Evolutionary conservation across 2,329 filamentous ascomycete genomes (phyloP), one percentile per base, ranked within the genome.

Genomic region (Alternaria burnsii): DNA sequence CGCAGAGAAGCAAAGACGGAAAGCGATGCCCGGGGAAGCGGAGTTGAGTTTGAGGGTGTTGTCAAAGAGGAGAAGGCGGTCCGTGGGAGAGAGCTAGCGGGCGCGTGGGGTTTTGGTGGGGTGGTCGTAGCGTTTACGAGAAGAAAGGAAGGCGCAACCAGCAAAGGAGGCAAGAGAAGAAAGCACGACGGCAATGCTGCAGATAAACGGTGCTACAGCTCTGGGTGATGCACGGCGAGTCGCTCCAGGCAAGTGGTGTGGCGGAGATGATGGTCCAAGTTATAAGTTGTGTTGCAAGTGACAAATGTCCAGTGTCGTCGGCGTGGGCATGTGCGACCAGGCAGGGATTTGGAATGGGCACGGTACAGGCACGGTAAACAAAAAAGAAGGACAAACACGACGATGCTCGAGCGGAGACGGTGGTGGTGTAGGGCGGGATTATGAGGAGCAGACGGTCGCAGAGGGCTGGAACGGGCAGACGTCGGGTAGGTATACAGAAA

Each of bases 341-440:
- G 55, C 47, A 46, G 32, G 12, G 28, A 14, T 22, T 26, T 26
- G 24, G 24, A 26, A 26, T 26, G 24, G 24, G 24, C 24, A 26
- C 24, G 24, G 24, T 26, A 26, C 36, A 48, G 14, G 59, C 34
- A 38, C 24, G 52, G 53, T 42, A 62, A 58, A 59, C 59, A 50
- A 66, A 67, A 72, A 26, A 30, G 64, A 69, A 55, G 50, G 67
- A 55, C 69, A 65, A 55, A 69, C 57, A 65, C 67, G 60, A 54
- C 50, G 55, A 59, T 51, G 54, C 59, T 63, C 48, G 26, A 52
- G 52, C 18, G 32, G 52, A 30, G 36, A 52, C 46, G 36, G 52
- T 51, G 43, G 24, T 47, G 47, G 50, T 42, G 52, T 59, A 54
- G 57, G 52, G 53, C 40, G 52, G 54, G 61, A 59, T 61, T 51